Conservation (phyloP, 257 asterid species). For the Fraxinus americana region DNA sequence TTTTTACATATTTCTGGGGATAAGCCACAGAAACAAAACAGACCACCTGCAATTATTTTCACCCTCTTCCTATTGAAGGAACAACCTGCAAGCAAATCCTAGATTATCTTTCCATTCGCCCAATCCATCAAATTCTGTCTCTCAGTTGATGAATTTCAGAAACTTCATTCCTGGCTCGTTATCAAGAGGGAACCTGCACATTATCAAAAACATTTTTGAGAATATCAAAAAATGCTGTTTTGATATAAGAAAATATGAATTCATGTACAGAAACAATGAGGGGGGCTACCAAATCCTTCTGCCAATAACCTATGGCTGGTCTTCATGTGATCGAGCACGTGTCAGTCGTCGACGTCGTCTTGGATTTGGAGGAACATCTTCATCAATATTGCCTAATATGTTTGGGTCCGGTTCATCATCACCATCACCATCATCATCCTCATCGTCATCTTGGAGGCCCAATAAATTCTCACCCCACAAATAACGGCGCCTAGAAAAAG, state of each 20-base stretch:
- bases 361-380: slow-evolving; percentile 22
- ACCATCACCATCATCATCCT: neutral
- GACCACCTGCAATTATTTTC: neutral
- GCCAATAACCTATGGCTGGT: slow-evolving; percentile 16
- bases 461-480: slow-evolving; percentile 26
- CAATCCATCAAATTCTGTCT: neutral
- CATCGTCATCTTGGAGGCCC: slow-evolving; percentile 39
- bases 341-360: slow-evolving; percentile 25
- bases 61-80: neutral
- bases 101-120: neutral
- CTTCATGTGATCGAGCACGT: slow-evolving; percentile 25
- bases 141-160: neutral
- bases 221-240: neutral
- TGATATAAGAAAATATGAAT: neutral
- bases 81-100: slow-evolving; percentile 20
- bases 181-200: slow-evolving; percentile 1
- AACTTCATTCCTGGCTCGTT: slow-evolving; percentile 1
- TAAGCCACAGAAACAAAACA: neutral
- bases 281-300: neutral
- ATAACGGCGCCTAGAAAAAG: slow-evolving; percentile 44
- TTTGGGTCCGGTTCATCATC: slow-evolving; percentile 7
- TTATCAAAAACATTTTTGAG: neutral
- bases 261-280: neutral
- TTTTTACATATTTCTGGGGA: neutral
- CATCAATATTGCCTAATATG: neutral